Base-by-base conservation (phyloP, 495 filamentous ascomycete genomes). In the Eremomyces bilateralis region DNA sequence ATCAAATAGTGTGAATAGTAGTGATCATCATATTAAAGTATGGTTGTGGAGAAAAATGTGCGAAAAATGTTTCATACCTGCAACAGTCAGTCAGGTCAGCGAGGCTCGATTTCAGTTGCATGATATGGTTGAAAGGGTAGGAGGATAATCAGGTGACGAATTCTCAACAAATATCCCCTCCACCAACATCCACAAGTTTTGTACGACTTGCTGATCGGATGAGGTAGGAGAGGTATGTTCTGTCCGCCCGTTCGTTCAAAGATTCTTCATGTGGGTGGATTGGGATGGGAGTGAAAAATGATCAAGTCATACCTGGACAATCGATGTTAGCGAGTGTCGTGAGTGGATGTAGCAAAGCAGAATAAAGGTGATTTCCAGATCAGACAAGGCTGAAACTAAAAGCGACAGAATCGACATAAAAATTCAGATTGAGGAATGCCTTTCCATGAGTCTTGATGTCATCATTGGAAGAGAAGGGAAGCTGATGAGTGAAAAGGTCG, bases 1-100 rank as follows among this genome's bases (percentile, higher is more conserved):
- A 68, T 93, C 83, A 84, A 82, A 93, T 79, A 93, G 83, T 93
- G 83, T 93, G 83, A 93, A 93, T 93, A 77, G 58, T 59, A 57
- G 64, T 76, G 67, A 79, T 80, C 75, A 79, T 77, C 45, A 62
- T n/a, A n/a, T n/a, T n/a, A n/a, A n/a, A n/a, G n/a, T n/a, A n/a
- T n/a, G n/a, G n/a, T n/a, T n/a, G n/a, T 58, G 56, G 48, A 48
- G 55, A 46, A 52, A 59, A 39, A 37, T 42, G 21, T 21, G 36
- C 29, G 20, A 33, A 13, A 21, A 20, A 20, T 15, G 38, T 44
- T 8, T 8, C 10, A 33, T 15, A 33, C 17, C 39, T 40, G 32
- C 13, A 20, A 15, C 17, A 15, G 1, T 33, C 19, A 5, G 33
- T 22, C 6, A 27, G 22, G 15, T 38, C n/a, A 28, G 24, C 36